Conservation (phyloP, 1,284 basidiomycete genomes). For the Vanrija sp. region DNA sequence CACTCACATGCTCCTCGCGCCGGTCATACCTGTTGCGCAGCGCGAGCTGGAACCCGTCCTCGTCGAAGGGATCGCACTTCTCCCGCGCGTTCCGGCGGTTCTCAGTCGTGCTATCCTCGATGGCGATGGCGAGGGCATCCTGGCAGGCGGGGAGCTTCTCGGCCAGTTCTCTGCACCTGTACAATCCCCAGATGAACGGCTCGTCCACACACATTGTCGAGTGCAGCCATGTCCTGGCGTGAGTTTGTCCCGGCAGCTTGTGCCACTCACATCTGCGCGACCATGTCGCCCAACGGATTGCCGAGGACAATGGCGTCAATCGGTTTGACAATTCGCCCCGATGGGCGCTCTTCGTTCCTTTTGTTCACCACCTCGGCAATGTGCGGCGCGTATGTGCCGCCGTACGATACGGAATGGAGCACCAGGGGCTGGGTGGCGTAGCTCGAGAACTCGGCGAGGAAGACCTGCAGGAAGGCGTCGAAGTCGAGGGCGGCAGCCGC, state of each 20-base stretch:
- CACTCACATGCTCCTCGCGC: background rate
- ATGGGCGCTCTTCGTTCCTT: constrained; percentile 3
- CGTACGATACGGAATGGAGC: constrained; percentile 12
- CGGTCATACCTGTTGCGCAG: too few relatives aligned
- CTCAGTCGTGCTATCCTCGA: constrained; percentile 45
- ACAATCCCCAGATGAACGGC: background rate
- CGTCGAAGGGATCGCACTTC: constrained; percentile 2
- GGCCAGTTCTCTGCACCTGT: too few relatives aligned
- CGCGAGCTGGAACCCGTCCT: background rate
- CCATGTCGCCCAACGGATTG: constrained; percentile 14
- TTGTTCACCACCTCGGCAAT: constrained; percentile 6
- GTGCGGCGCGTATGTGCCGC: constrained; percentile 9
- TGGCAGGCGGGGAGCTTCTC: too few relatives aligned
- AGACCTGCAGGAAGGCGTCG: constrained; percentile 13
- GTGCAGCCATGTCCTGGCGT: background rate
- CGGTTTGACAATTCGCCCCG: constrained; percentile 7
- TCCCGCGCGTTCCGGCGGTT: constrained; percentile 37
- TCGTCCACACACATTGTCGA: background rate
- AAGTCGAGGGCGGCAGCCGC: constrained; percentile 12
- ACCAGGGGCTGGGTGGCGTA: constrained; percentile 13
- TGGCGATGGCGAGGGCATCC: constrained; percentile 41
- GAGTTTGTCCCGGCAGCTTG: too few relatives aligned
- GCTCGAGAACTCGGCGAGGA: background rate
- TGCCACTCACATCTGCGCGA: background rate
- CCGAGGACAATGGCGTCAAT: constrained; percentile 16